Conservation (phyloP, 257 asterid species). For the Ophiorrhiza pumila region DNA sequence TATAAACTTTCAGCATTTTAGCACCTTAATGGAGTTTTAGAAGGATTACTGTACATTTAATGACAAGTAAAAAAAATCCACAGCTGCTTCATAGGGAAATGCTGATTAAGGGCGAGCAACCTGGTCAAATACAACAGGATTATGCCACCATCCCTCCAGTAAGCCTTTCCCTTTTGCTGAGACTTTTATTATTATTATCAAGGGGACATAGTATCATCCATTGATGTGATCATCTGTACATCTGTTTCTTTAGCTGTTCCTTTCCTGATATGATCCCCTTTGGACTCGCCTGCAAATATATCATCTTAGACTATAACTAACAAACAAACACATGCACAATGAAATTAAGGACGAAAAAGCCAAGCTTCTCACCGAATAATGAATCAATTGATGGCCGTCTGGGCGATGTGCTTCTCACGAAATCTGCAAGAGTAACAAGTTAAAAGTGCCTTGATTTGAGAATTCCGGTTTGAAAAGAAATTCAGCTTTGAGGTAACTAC, state of each 20-base stretch:
- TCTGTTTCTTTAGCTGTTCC: conserved; percentile 49
- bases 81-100: conserved; percentile 25
- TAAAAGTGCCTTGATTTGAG: not conserved
- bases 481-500: not conserved
- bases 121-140: conserved; percentile 71
- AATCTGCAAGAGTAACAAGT: conserved; percentile 38
- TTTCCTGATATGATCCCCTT: conserved; percentile 32
- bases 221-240: conserved; percentile 47
- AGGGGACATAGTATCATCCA: conserved; percentile 57
- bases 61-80: conserved; percentile 27
- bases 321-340: not conserved
- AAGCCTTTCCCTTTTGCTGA: conserved; percentile 18
- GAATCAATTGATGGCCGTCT: conserved; percentile 57
- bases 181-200: conserved; percentile 19
- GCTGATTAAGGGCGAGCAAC: conserved; percentile 46
- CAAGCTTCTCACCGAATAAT: conserved; percentile 43
- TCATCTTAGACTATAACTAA: conserved; percentile 15
- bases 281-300: conserved; percentile 36
- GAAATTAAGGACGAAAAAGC: not conserved
- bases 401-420: conserved; percentile 54
- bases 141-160: conserved; percentile 42
- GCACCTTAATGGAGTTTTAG: conserved; percentile 19
- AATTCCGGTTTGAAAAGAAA: not conserved
- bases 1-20: conserved; percentile 23
- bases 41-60: conserved; percentile 52